These are phyloP conservation scores for Kwoniella sp. DNA, from an alignment of 768 basidiomycete species.

Conservation along the genomic window DNA sequence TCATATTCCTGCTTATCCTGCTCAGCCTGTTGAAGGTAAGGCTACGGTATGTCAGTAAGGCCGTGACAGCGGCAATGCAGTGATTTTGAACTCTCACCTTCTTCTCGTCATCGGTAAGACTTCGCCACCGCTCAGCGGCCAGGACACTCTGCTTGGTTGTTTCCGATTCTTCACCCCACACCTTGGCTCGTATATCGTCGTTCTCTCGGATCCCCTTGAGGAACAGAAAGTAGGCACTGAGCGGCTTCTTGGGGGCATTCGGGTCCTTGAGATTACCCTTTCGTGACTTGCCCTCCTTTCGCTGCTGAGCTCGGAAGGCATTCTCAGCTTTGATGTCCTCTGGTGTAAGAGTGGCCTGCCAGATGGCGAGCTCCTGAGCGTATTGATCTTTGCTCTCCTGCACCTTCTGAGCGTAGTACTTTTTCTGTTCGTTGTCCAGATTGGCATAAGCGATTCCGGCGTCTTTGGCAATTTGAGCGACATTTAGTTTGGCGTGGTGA, in stretches of 20 bases:
- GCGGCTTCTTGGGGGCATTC: conserved; percentile 92
- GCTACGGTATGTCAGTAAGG: no score
- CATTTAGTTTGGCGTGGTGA: conserved; percentile 69
- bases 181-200: conserved; percentile 65
- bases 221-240: conserved; percentile 93
- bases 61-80: conserved; percentile 6
- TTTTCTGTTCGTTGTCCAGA: conserved; percentile 73
- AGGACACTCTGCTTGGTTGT: conserved; percentile 92
- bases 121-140: conserved; percentile 87
- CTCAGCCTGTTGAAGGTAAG: conserved; percentile 87
- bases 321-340: conserved; percentile 95
- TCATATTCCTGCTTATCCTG: conserved; percentile 94
- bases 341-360: conserved; percentile 82
- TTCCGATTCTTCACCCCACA: conserved; percentile 86
- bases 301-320: conserved; percentile 80
- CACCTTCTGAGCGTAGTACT: conserved; percentile 76
- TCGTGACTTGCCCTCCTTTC: conserved; percentile 85
- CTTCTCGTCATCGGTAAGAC: conserved; percentile 87
- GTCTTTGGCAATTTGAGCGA: conserved; percentile 91
- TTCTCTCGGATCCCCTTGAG: conserved; percentile 81
- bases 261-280: conserved; percentile 95
- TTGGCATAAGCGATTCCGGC: conserved; percentile 84
- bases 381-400: conserved; percentile 77
- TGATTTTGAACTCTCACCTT: conserved; percentile 61
- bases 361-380: conserved; percentile 73